A percentile compares a stretch with the other conserved stretches of the same genome.
Evolutionary conservation across 2,329 filamentous ascomycete genomes (phyloP).

Genomic region (Xylariaceae sp.): DNA sequence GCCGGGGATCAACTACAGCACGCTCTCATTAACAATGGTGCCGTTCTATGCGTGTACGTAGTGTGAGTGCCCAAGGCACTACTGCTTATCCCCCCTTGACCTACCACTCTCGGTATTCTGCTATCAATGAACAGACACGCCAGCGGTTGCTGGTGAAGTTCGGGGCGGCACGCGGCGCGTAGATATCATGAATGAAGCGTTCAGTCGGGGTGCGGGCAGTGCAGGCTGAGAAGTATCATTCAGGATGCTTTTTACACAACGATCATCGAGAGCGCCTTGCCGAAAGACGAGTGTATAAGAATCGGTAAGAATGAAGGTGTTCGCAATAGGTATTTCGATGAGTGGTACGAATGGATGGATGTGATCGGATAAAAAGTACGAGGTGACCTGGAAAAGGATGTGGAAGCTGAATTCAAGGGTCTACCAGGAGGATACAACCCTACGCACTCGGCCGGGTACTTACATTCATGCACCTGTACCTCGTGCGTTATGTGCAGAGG

Average conservation of each 20-base stretch:
- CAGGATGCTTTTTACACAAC: not conserved
- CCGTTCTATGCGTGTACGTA: not conserved
- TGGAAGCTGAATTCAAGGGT: too few relatives aligned
- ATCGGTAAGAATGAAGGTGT: not conserved
- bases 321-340: too few relatives aligned
- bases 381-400: too few relatives aligned
- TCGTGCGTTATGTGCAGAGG: not conserved
- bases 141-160: slow-evolving; percentile 7
- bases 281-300: too few relatives aligned
- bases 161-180: slow-evolving; percentile 14
- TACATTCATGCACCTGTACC: not conserved
- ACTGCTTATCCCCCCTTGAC: slow-evolving; percentile 2
- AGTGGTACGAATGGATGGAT: too few relatives aligned
- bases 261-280: not conserved
- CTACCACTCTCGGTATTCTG: not conserved
- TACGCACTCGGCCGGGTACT: not conserved
- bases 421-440: not conserved
- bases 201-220: too few relatives aligned
- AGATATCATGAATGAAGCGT: slow-evolving; percentile 14
- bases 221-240: too few relatives aligned
- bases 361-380: too few relatives aligned
- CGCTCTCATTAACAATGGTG: too few relatives aligned
- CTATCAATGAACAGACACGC: not conserved
- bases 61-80: slow-evolving; percentile 17
- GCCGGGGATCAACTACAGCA: not conserved